Conservation (phyloP, 352 stramenopile genomes). For the Pythium monospermum region DNA sequence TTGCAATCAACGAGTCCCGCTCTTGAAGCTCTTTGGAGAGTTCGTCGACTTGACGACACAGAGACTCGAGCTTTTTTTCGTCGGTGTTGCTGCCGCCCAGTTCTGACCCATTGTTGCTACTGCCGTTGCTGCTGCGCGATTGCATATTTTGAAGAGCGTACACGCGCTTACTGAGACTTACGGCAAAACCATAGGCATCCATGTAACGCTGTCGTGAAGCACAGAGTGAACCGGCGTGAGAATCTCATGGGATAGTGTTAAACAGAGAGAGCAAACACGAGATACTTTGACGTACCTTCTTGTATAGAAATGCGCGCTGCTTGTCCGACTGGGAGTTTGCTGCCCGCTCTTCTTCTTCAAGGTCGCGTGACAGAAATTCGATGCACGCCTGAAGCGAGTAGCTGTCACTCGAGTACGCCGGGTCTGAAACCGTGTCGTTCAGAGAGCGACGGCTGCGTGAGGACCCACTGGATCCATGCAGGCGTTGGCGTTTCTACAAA, state of each 20-base stretch:
- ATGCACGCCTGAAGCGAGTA: conserved; percentile 36
- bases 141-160: conserved; percentile 37
- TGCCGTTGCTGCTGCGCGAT: background rate
- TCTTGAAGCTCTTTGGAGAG: conserved; percentile 55
- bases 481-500: conserved; percentile 3
- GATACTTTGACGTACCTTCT: conserved; percentile 54
- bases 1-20: conserved; percentile 51
- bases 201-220: conserved; percentile 44
- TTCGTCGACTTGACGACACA: conserved; percentile 51
- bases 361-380: conserved; percentile 55
- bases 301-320: conserved; percentile 65
- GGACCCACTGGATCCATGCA: conserved; percentile 10
- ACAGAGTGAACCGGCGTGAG: background rate
- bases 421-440: conserved; percentile 12
- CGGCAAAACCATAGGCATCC: conserved; percentile 60
- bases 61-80: conserved; percentile 44
- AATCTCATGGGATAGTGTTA: too few relatives aligned
- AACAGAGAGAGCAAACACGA: too few relatives aligned
- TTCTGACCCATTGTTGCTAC: conserved; percentile 21
- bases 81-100: conserved; percentile 25
- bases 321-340: conserved; percentile 51
- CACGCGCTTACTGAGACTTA: conserved; percentile 40
- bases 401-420: conserved; percentile 24
- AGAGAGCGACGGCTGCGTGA: conserved; percentile 1
- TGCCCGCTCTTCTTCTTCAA: conserved; percentile 56